Percentiles rank a stretch among this genome's conserved stretches.
Evolutionary conservation across 352 stramenopile species (phyloP).

Genomic region (Blastocystis sp.): DNA sequence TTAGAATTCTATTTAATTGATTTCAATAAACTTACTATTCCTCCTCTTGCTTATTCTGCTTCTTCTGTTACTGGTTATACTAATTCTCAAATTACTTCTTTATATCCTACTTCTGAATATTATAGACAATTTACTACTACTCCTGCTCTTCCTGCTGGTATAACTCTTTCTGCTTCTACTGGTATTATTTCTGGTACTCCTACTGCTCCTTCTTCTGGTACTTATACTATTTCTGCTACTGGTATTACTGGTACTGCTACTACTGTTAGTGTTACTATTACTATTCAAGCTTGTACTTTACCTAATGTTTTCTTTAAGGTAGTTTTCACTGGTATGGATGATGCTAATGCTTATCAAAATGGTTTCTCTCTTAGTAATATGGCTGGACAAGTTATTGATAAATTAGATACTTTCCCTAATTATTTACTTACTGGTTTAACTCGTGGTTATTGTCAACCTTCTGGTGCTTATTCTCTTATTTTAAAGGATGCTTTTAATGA

Average conservation of each 20-base stretch:
- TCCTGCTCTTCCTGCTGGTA: conserved; percentile 1
- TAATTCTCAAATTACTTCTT: not conserved
- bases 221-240: no score
- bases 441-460: no score
- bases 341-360: no score
- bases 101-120: not conserved
- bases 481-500: no score
- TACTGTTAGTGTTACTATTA: conserved; percentile 3
- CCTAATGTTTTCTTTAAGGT: conserved; percentile 6
- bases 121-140: no score
- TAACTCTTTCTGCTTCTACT: conserved; percentile 5
- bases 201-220: no score
- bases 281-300: not conserved
- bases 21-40: not conserved
- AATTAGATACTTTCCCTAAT: no score
- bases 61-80: not conserved
- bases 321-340: not conserved
- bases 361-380: no score
- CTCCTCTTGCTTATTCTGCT: conserved; percentile 3
- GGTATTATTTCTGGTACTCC: conserved; percentile 24
- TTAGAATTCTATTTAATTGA: conserved; percentile 16
- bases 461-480: no score
- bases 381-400: no score
- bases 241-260: not conserved
- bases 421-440: no score